These are phyloP conservation scores for Panicum miliaceum DNA, from an alignment of 176 grass and related monocot species.

Conservation along the genomic window DNA sequence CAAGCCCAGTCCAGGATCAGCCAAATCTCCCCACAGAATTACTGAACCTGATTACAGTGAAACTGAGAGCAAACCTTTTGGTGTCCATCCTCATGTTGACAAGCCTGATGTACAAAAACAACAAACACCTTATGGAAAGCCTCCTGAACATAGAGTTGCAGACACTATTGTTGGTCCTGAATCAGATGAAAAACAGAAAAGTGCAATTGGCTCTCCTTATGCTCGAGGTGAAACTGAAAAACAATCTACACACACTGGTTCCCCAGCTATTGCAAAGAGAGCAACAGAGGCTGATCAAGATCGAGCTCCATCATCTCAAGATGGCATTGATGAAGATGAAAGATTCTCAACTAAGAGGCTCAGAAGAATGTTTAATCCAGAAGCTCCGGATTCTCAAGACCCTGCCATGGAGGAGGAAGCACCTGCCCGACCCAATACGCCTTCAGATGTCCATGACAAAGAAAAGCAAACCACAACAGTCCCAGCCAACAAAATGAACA, in stretches of 20 bases:
- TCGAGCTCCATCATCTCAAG: not conserved
- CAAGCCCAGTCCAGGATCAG: constrained; percentile 13
- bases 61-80: constrained; percentile 2
- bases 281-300: constrained; percentile 37
- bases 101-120: not conserved
- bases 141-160: not conserved
- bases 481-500: not conserved
- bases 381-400: constrained; percentile 24
- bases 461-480: not conserved
- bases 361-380: constrained; percentile 33
- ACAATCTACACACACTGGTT: constrained; percentile 14
- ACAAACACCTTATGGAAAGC: not conserved
- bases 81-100: constrained; percentile 2
- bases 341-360: constrained; percentile 52
- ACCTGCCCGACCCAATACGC: not conserved
- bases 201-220: constrained; percentile 23
- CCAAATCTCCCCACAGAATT: constrained; percentile 11
- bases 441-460: constrained; percentile 38
- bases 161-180: not conserved
- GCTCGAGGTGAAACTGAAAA: constrained; percentile 16
- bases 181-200: constrained; percentile 11
- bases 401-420: constrained; percentile 29
- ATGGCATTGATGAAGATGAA: constrained; percentile 16
- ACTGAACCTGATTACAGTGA: not conserved
- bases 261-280: constrained; percentile 24